Evolutionary conservation across 148 eudicot genomes (phyloP).

Genomic region (Fagopyrum homotropicum): DNA sequence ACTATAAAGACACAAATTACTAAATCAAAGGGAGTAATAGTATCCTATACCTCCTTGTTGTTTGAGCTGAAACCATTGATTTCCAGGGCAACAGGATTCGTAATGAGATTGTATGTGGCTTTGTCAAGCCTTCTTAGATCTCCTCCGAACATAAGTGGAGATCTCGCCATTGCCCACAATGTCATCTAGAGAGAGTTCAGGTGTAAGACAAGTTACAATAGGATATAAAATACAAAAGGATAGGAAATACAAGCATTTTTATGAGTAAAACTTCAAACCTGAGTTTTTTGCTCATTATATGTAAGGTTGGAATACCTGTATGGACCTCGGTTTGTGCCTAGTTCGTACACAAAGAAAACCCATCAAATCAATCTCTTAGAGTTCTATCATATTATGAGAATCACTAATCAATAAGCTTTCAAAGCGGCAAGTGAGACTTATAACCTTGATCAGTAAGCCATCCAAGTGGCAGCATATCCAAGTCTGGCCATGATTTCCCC

Average conservation of each 20-base stretch:
- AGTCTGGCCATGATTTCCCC: conserved; percentile 96
- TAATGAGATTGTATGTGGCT: conserved; percentile 59
- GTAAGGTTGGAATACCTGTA: conserved; percentile 55
- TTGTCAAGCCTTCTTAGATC: conserved; percentile 82
- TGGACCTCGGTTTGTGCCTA: conserved; percentile 79
- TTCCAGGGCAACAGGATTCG: conserved; percentile 68
- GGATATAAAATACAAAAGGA: conserved; percentile 2
- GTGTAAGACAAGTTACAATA: background rate
- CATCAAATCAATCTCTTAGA: background rate
- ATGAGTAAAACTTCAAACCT: conserved; percentile 34
- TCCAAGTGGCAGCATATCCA: conserved; percentile 96
- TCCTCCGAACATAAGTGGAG: conserved; percentile 96
- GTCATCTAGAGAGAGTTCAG: conserved; percentile 49
- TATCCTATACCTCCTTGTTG: conserved; percentile 56
- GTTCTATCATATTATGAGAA: background rate
- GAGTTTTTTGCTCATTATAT: conserved; percentile 70
- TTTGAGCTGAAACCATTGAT: conserved; percentile 78
- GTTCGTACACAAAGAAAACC: background rate
- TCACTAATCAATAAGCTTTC: background rate
- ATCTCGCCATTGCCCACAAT: conserved; percentile 91
- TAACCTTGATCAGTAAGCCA: conserved; percentile 86
- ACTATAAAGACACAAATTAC: background rate
- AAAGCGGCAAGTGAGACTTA: background rate
- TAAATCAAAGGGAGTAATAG: conserved; percentile 6
- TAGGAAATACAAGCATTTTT: background rate